phyloP scores from a whole-genome alignment of 1,284 basidiomycete genomes.

The Leccinum huronense region DNA sequence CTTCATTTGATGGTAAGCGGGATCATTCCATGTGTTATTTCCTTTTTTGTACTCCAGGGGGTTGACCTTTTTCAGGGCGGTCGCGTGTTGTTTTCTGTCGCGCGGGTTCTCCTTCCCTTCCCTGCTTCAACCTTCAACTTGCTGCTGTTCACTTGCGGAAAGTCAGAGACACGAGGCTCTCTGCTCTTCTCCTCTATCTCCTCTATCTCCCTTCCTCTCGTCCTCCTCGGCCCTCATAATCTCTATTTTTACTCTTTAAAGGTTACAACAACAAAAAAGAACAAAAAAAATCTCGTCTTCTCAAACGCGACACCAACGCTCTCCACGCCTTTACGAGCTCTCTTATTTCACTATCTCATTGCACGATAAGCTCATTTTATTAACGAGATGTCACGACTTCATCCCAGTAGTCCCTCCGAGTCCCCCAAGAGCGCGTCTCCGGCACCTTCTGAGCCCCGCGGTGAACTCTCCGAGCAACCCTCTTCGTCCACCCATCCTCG shows the following conservation, averaged over 20 bases:
- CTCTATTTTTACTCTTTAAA: constrained; percentile 13
- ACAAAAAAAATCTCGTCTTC: constrained; percentile 25
- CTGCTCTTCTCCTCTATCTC: neutral
- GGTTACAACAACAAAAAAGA: constrained; percentile 9
- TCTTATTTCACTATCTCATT: constrained; percentile 27
- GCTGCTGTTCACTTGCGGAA: constrained; percentile 33
- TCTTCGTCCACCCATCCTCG: constrained; percentile 39
- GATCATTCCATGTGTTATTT: constrained; percentile 20
- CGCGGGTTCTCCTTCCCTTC: constrained; percentile 25
- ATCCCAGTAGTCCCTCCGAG: constrained; percentile 37
- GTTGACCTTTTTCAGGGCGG: constrained; percentile 38
- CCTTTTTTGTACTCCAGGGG: constrained; percentile 31
- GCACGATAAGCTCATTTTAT: constrained; percentile 34
- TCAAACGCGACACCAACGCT: constrained; percentile 35
- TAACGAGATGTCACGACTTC: constrained; percentile 51
- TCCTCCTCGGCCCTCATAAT: constrained; percentile 16
- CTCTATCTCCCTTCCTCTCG: constrained; percentile 18
- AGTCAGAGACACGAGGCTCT: constrained; percentile 45
- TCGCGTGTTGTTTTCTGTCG: constrained; percentile 28
- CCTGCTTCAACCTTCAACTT: constrained; percentile 17
- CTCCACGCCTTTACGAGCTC: constrained; percentile 36
- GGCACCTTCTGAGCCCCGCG: constrained; percentile 30
- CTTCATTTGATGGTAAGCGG: constrained; percentile 33
- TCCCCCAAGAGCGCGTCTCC: constrained; percentile 35
- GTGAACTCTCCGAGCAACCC: constrained; percentile 35